phyloP scores from a whole-genome alignment of 805 yeast species.

The Candida krabiensis region DNA sequence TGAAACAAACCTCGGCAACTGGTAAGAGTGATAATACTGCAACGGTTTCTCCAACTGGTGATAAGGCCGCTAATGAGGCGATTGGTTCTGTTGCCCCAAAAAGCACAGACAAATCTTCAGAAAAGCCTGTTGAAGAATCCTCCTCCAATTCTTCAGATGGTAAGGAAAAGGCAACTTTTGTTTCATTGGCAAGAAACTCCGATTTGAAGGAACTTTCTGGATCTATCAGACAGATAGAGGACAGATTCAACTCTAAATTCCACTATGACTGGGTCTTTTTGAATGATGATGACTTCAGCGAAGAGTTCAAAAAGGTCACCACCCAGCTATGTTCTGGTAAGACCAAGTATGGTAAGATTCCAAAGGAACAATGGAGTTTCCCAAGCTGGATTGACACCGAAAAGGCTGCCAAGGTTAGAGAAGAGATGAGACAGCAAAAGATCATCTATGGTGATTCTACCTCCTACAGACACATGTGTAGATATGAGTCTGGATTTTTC shows the following conservation, averaged over 20 bases:
- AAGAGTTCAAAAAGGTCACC: conserved; percentile 74
- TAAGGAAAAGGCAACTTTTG: conserved; percentile 75
- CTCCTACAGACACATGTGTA: conserved; percentile 87
- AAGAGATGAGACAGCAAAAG: conserved; percentile 47
- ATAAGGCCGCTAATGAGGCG: conserved; percentile 7
- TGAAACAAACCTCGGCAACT: conserved; percentile 6
- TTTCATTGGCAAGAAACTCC: conserved; percentile 74
- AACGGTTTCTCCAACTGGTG: conserved; percentile 8
- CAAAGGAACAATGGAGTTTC: conserved; percentile 84
- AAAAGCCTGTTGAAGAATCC: not conserved
- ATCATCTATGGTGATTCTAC: conserved; percentile 66
- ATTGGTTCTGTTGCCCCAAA: conserved; percentile 7
- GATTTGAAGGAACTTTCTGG: conserved; percentile 62
- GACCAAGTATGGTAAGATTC: conserved; percentile 76
- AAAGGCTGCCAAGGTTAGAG: conserved; percentile 58
- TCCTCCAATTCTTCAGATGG: conserved; percentile 15
- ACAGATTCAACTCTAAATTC: conserved; percentile 78
- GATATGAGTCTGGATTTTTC: conserved; percentile 89
- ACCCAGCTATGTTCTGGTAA: conserved; percentile 70
- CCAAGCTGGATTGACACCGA: conserved; percentile 80
- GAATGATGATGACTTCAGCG: conserved; percentile 82
- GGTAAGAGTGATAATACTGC: conserved; percentile 4
- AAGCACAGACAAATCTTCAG: not conserved
- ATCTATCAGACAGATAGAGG: conserved; percentile 80
- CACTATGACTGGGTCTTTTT: conserved; percentile 95